Conservation (phyloP, 2,329 filamentous ascomycete genomes). For the Cladosporium colombiae region DNA sequence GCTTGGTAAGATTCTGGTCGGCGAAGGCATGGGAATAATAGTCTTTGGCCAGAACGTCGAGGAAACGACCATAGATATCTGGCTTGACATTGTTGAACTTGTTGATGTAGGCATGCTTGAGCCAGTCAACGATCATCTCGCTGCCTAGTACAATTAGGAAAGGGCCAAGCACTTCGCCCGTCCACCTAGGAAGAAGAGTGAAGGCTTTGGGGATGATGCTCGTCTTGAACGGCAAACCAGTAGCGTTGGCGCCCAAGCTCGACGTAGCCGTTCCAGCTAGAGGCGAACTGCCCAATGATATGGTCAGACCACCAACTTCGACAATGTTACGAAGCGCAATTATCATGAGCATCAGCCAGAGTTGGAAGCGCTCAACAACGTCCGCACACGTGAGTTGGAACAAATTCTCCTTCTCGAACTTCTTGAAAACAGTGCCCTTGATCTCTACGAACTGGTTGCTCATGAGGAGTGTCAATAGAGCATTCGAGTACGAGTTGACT, state of each 20-base stretch:
- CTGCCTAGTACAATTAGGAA: constrained; percentile 93
- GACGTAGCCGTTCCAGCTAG: constrained; percentile 28
- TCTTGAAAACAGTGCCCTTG: constrained; percentile 97
- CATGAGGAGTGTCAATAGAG: constrained; percentile 83
- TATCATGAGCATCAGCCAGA: constrained; percentile 96
- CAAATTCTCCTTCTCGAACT: constrained; percentile 95
- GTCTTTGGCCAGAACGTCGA: constrained; percentile 94
- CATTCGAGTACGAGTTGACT: constrained; percentile 98
- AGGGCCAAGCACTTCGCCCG: constrained; percentile 84
- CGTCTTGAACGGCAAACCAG: constrained; percentile 50
- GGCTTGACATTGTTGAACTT: constrained; percentile 99
- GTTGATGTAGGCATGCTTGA: constrained; percentile 96
- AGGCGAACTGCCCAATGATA: constrained; percentile 36
- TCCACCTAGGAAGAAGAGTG: constrained; percentile 82
- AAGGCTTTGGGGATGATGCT: constrained; percentile 86
- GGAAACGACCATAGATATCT: constrained; percentile 80
- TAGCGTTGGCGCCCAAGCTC: constrained; percentile 44
- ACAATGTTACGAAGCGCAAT: constrained; percentile 96
- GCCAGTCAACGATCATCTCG: constrained; percentile 94
- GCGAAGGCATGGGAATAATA: constrained; percentile 97
- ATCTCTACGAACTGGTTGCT: constrained; percentile 99
- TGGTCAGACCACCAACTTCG: constrained; percentile 82
- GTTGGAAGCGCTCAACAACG: constrained; percentile 93
- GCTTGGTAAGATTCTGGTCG: constrained; percentile 83
- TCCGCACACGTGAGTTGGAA: constrained; percentile 97